Percentiles rank a stretch among this genome's conserved stretches.
phyloP scores from a whole-genome alignment of 1,284 basidiomycete genomes.

The Cryptococcus deneoformans region DNA sequence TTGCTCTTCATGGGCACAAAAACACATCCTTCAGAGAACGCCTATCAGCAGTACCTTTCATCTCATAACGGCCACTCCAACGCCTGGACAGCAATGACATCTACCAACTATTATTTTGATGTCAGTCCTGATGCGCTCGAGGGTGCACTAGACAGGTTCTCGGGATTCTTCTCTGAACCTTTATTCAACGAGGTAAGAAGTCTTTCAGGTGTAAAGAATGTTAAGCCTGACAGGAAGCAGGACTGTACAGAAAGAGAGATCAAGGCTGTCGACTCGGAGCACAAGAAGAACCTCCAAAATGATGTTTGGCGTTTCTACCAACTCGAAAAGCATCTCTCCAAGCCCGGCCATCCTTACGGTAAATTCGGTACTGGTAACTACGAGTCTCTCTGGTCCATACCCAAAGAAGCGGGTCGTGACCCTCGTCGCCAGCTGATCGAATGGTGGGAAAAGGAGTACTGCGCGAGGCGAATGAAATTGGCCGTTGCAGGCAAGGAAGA shows the following conservation, averaged over 20 bases:
- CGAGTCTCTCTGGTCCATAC: slow-evolving; percentile 69
- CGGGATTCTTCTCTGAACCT: slow-evolving; percentile 92
- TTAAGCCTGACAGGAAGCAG: slow-evolving; percentile 4
- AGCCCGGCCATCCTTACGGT: slow-evolving; percentile 77
- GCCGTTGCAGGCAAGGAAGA: slow-evolving; percentile 84
- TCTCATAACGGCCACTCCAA: slow-evolving; percentile 91
- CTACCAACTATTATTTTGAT: slow-evolving; percentile 83
- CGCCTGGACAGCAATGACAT: slow-evolving; percentile 88
- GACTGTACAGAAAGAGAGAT: slow-evolving; percentile 93
- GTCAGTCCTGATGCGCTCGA: slow-evolving; percentile 81
- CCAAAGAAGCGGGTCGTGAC: slow-evolving; percentile 65
- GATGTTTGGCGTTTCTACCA: slow-evolving; percentile 98
- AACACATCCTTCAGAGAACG: slow-evolving; percentile 75
- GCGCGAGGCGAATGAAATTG: slow-evolving; percentile 89
- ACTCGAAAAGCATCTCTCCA: slow-evolving; percentile 84
- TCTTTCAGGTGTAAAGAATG: not conserved
- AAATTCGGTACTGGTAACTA: slow-evolving; percentile 93
- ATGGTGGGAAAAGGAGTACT: slow-evolving; percentile 95
- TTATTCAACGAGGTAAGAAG: slow-evolving; percentile 62
- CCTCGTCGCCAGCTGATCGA: slow-evolving; percentile 86
- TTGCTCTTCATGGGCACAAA: slow-evolving; percentile 76
- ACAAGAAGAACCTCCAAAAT: slow-evolving; percentile 96
- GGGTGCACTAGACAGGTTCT: slow-evolving; percentile 85
- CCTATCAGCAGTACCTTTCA: slow-evolving; percentile 86
- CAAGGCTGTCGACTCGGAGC: slow-evolving; percentile 96